Base-by-base conservation (phyloP, 2,329 filamentous ascomycete species). In the Ceratocystis variospora region DNA sequence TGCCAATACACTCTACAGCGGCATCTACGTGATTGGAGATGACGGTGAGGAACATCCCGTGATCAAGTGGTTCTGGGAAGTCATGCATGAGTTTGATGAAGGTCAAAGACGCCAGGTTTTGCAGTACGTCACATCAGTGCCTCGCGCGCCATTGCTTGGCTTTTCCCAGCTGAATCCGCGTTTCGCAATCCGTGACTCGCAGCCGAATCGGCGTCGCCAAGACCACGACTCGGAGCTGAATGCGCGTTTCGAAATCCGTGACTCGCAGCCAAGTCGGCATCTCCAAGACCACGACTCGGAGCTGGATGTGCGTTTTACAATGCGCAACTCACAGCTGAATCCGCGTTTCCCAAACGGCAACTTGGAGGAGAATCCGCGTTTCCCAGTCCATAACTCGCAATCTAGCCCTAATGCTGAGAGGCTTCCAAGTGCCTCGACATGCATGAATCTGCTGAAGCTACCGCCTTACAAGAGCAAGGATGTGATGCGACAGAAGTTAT, bases 61-160 rank as follows among this genome's bases (percentile, higher is more conserved):
- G 0, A 81, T 99, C 62, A 79, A 87, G 73, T 78, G 95, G 63
- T 97, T 99, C 78, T 99, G 94, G 94, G 81, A 89, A 69, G 91
- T 96, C 61, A 87, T 99, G 86, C 81, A 83, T 66, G 78, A 79
- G 2, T 82, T 99, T 68, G 80, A 81, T 8, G 92, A 96, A 71
- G 79, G 79, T 25, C 89, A 97, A 73, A 82, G 90, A 2, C 81
- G 91, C 28, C 89, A 92, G 66, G 89, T 99, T 68, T 81, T 99
- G 69, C 96, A 96, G 73, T 99, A 96, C 71, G 94, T 97, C 61
- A 99, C 92, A 4, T 93, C 88, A 33, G 96, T 94, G 8, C 93
- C 94, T 0, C 81, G 94, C 46, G 93, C 92, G 37, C 94, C 94
- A 2, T 77, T 99, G 57, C 77, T 97, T 2, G 94, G 94, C 0